phyloP scores from a whole-genome alignment of 257 asterid species.

The Voacanga thouarsii region DNA sequence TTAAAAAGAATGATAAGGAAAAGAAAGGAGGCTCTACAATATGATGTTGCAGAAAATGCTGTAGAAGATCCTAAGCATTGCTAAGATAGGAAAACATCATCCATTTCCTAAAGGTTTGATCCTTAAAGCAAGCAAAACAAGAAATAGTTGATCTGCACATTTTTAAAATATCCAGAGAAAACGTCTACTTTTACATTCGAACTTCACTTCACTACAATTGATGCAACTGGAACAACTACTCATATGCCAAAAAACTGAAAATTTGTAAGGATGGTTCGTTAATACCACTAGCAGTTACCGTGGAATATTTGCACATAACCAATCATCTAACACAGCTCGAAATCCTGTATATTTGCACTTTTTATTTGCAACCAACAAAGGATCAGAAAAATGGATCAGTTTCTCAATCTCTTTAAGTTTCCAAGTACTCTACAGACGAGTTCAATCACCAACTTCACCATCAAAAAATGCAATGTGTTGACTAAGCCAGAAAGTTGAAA shows the following conservation, averaged over 20 bases:
- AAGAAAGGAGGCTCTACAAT: no score
- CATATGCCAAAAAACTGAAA: background rate
- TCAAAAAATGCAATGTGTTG: background rate
- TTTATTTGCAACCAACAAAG: background rate
- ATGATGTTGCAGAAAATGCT: no score
- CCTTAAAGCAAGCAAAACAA: background rate
- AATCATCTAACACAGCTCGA: background rate
- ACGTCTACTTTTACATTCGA: background rate
- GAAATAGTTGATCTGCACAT: background rate
- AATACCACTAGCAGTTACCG: background rate
- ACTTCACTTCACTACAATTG: background rate
- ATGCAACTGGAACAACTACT: background rate
- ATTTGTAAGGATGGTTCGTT: background rate
- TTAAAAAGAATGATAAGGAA: no score
- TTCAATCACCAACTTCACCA: background rate
- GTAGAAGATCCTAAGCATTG: no score
- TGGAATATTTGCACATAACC: background rate
- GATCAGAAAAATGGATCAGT: background rate
- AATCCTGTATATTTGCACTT: background rate
- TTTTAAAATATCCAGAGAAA: background rate
- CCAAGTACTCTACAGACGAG: background rate
- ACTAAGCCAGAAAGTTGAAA: background rate
- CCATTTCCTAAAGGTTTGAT: background rate
- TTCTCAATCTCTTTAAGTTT: background rate
- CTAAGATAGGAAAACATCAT: background rate